Conservation (phyloP, 768 basidiomycete genomes). For the Suillus plorans region DNA sequence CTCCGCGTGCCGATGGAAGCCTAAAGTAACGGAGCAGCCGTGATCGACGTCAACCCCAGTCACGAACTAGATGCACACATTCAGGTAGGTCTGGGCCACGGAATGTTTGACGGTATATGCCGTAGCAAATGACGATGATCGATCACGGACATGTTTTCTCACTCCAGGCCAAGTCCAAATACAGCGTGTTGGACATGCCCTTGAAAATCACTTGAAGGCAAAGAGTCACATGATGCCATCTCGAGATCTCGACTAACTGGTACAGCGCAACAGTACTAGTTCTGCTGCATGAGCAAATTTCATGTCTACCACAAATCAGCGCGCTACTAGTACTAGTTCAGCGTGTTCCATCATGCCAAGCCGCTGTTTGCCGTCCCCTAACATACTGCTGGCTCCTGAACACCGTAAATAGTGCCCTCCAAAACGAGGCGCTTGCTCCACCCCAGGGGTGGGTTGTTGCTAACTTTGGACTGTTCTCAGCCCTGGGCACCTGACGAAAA, state of each 20-base stretch:
- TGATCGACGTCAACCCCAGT: not conserved
- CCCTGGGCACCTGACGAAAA: constrained; percentile 82
- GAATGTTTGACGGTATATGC: not conserved
- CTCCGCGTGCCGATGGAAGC: not conserved
- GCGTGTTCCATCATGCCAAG: not conserved
- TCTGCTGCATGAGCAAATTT: not conserved
- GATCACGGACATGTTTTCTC: not conserved
- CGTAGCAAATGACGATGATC: not conserved
- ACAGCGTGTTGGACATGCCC: not conserved
- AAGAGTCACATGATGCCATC: not conserved
- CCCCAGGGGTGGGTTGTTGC: constrained; percentile 13
- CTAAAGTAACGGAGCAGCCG: not conserved
- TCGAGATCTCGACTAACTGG: not conserved
- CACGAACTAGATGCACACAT: not conserved
- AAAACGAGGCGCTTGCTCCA: no score
- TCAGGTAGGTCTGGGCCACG: not conserved
- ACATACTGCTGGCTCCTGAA: no score
- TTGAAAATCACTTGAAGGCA: not conserved
- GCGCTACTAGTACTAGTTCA: not conserved
- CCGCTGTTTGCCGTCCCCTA: not conserved
- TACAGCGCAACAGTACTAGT: not conserved
- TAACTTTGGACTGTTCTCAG: constrained; percentile 34
- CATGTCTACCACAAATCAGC: not conserved
- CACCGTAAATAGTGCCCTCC: no score
- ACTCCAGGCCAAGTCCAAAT: not conserved